Evolutionary conservation across 2,329 filamentous ascomycete species (phyloP).

Genomic region (Hymenoscyphus repandus): DNA sequence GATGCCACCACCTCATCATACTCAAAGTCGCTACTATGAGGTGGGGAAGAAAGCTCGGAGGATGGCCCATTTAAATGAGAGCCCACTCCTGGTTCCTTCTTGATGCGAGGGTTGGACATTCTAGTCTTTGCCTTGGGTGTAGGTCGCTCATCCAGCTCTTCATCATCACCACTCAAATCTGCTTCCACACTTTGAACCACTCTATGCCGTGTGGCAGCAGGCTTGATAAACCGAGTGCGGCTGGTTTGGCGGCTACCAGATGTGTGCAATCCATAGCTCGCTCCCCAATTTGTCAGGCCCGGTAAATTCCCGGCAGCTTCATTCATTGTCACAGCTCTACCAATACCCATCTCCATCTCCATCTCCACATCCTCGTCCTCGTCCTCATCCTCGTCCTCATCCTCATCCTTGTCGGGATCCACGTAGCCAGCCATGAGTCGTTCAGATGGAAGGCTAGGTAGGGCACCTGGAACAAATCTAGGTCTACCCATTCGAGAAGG

Average conservation of each 20-base stretch:
- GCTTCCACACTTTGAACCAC: background rate
- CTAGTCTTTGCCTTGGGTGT: too few species aligned
- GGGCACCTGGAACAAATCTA: slow-evolving; percentile 37
- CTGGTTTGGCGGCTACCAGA: too few species aligned
- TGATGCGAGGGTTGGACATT: too few species aligned
- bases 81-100: too few species aligned
- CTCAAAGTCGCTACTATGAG: too few species aligned
- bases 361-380: slow-evolving; percentile 11
- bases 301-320: too few species aligned
- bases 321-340: slow-evolving; percentile 13
- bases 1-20: too few species aligned
- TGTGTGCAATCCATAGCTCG: background rate
- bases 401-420: slow-evolving; percentile 12
- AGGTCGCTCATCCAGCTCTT: too few species aligned
- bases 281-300: background rate
- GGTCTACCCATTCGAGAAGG: slow-evolving; percentile 26
- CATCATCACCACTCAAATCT: too few species aligned
- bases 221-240: too few species aligned
- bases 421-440: slow-evolving; percentile 35
- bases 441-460: slow-evolving; percentile 42
- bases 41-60: too few species aligned
- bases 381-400: slow-evolving; percentile 6
- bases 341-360: slow-evolving; percentile 13
- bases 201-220: too few species aligned
- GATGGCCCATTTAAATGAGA: background rate